phyloP scores from a whole-genome alignment of 1,284 basidiomycete species.

The Volvariella volvacea region DNA sequence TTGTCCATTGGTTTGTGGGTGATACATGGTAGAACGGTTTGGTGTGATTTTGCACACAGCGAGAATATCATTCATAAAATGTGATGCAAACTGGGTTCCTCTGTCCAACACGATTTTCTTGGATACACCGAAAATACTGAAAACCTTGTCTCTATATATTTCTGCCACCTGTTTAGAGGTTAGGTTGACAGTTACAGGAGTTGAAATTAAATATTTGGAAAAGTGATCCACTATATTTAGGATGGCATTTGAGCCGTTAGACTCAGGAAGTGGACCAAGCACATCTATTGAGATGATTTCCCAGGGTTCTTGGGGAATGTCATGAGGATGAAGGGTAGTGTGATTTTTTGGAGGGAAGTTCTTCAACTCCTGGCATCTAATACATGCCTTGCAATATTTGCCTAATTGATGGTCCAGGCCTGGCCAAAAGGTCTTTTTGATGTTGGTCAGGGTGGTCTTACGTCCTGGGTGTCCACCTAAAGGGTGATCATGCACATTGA shows the following conservation, averaged over 20 bases:
- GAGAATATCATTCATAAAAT: conserved; percentile 16
- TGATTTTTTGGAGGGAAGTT: not conserved
- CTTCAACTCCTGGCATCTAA: not conserved
- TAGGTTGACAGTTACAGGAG: not conserved
- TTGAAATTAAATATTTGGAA: not conserved
- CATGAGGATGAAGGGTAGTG: not conserved
- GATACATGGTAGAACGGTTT: conserved; percentile 21
- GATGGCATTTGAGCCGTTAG: not conserved
- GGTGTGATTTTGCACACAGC: conserved; percentile 16
- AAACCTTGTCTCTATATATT: conserved; percentile 14
- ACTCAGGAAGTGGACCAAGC: not conserved
- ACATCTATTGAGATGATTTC: not conserved
- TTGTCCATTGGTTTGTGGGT: conserved; percentile 26
- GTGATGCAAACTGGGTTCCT: conserved; percentile 8
- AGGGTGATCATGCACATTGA: not conserved
- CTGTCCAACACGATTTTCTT: conserved; percentile 18
- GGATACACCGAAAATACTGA: conserved; percentile 16
- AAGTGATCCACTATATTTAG: not conserved
- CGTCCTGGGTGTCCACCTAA: not conserved
- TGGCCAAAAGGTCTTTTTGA: no score
- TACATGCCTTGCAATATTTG: not conserved
- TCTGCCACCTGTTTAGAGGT: not conserved
- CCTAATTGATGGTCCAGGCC: not conserved
- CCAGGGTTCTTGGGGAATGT: conserved; percentile 2
- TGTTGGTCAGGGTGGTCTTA: not conserved